Evolutionary conservation across 306 rosid species (phyloP), one percentile per base, ranked within the genome.

Genomic region (Acacia acuminata): DNA sequence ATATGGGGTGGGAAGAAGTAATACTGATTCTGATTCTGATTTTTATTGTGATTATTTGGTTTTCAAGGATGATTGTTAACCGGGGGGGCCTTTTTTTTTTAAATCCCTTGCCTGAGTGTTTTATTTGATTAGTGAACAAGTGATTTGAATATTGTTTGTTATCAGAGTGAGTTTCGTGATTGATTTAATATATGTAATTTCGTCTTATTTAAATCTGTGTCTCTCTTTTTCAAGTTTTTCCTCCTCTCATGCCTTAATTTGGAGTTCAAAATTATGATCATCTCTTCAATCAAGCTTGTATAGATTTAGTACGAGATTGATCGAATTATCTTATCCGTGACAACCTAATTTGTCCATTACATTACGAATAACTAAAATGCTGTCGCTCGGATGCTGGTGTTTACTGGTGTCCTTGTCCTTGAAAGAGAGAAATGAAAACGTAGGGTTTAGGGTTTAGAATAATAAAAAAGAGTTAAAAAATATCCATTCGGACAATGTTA

Each of bases 91-190:
- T 20, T 58, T 83, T 75, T 80, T 32, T 51, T 10, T 27, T 27
- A 27, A 2, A 12, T 81, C 79, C 86, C 82, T 82, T 71, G 10
- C 45, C 63, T 24, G 16, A 48, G 60, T 77, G 77, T 86, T 67
- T 82, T 14, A 24, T 68, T 61, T 82, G 22, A 24, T 72, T 24
- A 14, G 65, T 61, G 50, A 66, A 45, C 7, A 19, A 75, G 58
- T 77, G 75, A 67, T 71, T 36, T 10, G 32, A 66, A 13, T 38
- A 66, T n/a, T 78, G 12, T 64, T 10, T 69, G 51, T 79, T 27
- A 12, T 66, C 40, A 34, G 13, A 45, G 34, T 75, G 30, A 75
- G 45, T 66, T 66, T 77, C 15, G 1, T 60, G 40, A 1, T 77
- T 56, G 8, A 53, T 71, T 19, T 42, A 71, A 36, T 32, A 27